These are phyloP conservation scores for Ascomycota sp. DNA, from an alignment of 2,329 filamentous ascomycete genomes.

Conservation along the genomic window DNA sequence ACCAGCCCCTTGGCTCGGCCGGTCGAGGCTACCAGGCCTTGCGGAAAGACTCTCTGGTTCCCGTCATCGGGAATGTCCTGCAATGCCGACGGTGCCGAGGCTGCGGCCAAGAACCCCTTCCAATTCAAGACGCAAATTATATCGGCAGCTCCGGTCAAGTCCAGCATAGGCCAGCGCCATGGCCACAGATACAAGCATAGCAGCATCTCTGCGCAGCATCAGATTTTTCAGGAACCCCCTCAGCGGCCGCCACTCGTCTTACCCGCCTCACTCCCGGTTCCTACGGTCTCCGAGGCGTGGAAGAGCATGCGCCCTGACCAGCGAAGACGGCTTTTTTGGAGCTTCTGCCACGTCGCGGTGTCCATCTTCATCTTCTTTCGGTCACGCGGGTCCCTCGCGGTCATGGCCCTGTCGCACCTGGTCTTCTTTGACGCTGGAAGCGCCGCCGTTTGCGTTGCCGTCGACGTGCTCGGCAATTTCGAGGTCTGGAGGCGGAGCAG, in stretches of 20 bases:
- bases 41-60: constrained; percentile 3
- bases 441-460: constrained; percentile 73
- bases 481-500: constrained; percentile 92
- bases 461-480: constrained; percentile 89
- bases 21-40: background rate
- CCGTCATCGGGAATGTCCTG: constrained; percentile 3
- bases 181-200: constrained; percentile 98
- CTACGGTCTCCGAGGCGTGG: constrained; percentile 73
- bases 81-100: constrained; percentile 4
- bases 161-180: constrained; percentile 73
- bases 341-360: constrained; percentile 66
- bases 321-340: constrained; percentile 68
- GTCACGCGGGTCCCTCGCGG: constrained; percentile 67
- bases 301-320: constrained; percentile 81
- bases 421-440: constrained; percentile 92
- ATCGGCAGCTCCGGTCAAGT: constrained; percentile 56
- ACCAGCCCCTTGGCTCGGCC: background rate
- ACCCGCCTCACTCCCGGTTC: constrained; percentile 78
- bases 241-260: constrained; percentile 70
- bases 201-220: constrained; percentile 70
- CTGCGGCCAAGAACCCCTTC: constrained; percentile 47
- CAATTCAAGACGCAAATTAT: constrained; percentile 80
- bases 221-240: constrained; percentile 88
- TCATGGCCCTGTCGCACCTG: constrained; percentile 81
- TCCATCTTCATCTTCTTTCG: constrained; percentile 73